Conservation (phyloP, 306 rosid species). For the Dryas alaskensis region DNA sequence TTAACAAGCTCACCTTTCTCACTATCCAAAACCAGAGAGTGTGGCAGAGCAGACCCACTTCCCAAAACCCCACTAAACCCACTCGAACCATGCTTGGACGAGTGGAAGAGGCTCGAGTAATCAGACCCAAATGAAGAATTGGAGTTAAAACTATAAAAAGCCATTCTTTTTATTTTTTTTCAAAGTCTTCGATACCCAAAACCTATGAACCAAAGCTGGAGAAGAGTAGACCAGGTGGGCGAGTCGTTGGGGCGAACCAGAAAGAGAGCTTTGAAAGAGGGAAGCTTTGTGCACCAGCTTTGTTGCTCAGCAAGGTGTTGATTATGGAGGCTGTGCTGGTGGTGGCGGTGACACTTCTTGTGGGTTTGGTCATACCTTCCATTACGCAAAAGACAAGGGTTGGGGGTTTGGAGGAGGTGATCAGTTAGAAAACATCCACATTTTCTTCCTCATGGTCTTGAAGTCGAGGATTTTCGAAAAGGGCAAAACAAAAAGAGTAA, state of each 20-base stretch:
- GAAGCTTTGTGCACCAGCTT: slow-evolving; percentile 32
- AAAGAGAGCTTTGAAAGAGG: slow-evolving; percentile 56
- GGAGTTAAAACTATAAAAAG: slow-evolving; percentile 33
- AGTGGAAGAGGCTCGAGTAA: slow-evolving; percentile 28
- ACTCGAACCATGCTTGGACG: slow-evolving; percentile 28
- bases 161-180: slow-evolving; percentile 9
- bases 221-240: slow-evolving; percentile 65
- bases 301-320: slow-evolving; percentile 34
- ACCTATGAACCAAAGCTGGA: slow-evolving; percentile 32
- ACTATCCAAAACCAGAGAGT: slow-evolving; percentile 51
- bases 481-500: background rate
- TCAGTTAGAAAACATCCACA: slow-evolving; percentile 54
- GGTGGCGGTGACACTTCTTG: slow-evolving; percentile 12
- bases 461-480: slow-evolving; percentile 30
- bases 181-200: background rate
- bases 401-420: slow-evolving; percentile 14
- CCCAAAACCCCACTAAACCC: slow-evolving; percentile 22
- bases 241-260: slow-evolving; percentile 67
- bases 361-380: slow-evolving; percentile 50
- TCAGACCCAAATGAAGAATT: slow-evolving; percentile 34
- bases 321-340: slow-evolving; percentile 15
- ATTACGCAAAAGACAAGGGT: slow-evolving; percentile 35
- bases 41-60: slow-evolving; percentile 34
- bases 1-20: slow-evolving; percentile 63
- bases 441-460: slow-evolving; percentile 48